These are phyloP conservation scores for Solanum habrochaites DNA, from an alignment of 257 asterid genomes.

Conservation along the genomic window DNA sequence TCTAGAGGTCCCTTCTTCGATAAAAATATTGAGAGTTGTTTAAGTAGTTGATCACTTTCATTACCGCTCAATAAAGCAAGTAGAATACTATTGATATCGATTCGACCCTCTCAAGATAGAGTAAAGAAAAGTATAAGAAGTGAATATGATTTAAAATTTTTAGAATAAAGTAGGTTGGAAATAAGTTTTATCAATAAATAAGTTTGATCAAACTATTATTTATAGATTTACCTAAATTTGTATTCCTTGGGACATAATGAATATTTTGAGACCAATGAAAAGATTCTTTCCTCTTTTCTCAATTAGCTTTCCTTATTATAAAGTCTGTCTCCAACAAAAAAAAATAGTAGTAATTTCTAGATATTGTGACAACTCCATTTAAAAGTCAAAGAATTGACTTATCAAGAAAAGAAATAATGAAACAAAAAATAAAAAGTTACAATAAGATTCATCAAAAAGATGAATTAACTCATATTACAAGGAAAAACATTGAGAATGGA, in stretches of 20 bases:
- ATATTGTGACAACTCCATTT: not conserved
- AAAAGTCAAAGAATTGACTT: not conserved
- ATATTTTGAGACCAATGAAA: too few species aligned
- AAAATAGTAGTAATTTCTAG: not conserved
- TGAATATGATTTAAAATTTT: not conserved
- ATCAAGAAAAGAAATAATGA: too few species aligned
- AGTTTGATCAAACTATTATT: not conserved
- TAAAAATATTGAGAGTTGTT: not conserved
- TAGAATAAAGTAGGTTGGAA: not conserved
- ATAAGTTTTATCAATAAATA: not conserved
- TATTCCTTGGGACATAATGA: not conserved
- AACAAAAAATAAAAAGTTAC: not conserved
- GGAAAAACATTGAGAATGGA: not conserved
- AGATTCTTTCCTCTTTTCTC: not conserved
- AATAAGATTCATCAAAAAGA: not conserved
- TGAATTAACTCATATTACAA: not conserved
- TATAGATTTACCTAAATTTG: not conserved
- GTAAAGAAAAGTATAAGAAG: not conserved
- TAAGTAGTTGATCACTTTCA: not conserved
- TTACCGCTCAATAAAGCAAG: too few species aligned
- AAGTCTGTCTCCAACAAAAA: not conserved
- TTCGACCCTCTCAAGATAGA: too few species aligned
- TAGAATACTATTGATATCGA: too few species aligned
- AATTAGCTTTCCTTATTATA: not conserved
- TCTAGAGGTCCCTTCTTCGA: not conserved